These are phyloP conservation scores for Pseudoturritis turrita DNA, from an alignment of 345 rosid genomes.

Conservation along the genomic window DNA sequence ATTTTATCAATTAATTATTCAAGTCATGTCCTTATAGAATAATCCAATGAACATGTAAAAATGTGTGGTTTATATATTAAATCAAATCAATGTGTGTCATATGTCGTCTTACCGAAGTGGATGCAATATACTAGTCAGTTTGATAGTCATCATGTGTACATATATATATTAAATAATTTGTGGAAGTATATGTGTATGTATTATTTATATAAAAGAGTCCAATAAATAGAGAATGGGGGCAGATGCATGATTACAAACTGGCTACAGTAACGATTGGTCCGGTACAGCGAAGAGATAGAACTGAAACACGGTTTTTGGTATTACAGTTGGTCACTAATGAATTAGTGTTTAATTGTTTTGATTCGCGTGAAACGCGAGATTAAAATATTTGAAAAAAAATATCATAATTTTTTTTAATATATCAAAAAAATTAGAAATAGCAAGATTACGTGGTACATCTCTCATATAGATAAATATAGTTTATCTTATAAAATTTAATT, in stretches of 20 bases:
- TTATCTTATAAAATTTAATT: too few relatives aligned
- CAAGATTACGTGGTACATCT: too few relatives aligned
- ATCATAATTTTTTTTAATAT: too few relatives aligned
- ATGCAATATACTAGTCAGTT: not conserved
- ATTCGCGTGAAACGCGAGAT: too few relatives aligned
- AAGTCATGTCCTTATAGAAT: not conserved
- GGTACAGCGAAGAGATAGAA: not conserved
- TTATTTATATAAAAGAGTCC: not conserved
- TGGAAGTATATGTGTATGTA: not conserved
- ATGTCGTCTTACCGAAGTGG: not conserved
- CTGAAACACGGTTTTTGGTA: not conserved
- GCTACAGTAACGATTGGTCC: not conserved
- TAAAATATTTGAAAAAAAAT: too few relatives aligned
- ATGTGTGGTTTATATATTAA: not conserved
- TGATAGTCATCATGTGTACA: not conserved
- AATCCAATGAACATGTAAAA: slow-evolving; percentile 12
- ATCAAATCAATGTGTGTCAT: not conserved
- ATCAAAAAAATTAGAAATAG: too few relatives aligned
- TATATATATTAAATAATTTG: not conserved
- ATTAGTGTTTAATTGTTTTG: not conserved
- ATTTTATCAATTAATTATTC: not conserved
- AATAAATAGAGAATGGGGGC: not conserved
- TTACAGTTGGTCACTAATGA: not conserved
- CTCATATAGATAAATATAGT: too few relatives aligned
- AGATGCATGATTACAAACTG: not conserved